Base-by-base conservation (phyloP, 208 protist genomes). In the Ichthyophonus hoferi region DNA sequence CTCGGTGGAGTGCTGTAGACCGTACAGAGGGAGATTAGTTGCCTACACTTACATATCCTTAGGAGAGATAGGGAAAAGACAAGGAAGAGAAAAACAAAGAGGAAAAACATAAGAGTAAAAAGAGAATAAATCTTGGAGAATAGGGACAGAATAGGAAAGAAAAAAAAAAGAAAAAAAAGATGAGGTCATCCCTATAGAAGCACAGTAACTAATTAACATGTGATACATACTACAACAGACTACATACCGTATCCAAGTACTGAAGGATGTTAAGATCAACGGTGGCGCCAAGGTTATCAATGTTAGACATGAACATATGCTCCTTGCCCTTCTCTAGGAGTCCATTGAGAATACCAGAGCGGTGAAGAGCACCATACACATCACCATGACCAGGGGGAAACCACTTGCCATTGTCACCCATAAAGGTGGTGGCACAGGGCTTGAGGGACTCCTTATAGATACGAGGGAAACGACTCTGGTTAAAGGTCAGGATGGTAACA, bases 311-410 rank as follows among this genome's bases (percentile, higher is more conserved):
- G 90, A 99, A 99, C 88, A 99, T 94, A 91, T 98, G 98, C 85
- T 97, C 94, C 90, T 96, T 97, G 41, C 98, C 98, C 86, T 95
- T 90, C 31, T n/a, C 89, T 33, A 95, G 78, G 0, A 96, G 86
- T 42, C 84, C 79, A 24, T 96, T 91, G 0, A 96, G 86, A 17
- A 95, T 79, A 79, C 97, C 97, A 81, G 93, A 96, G 76, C 95
- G 94, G 81, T 96, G 93, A 14, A 99, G 93, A 7, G 96, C 94
- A 17, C 94, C 95, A 93, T 98, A 99, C 40, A 99, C 91, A 91
- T 99, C 98, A 34, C 98, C 99, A 92, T 99, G 98, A n/a, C 99
- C 99, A 7, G 98, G 98, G 35, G 99, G 99, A 87, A 97, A 81
- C 84, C 84, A 87, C 17, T 87, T 58, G 7, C 12, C 43, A 78